Conservation (phyloP, 352 stramenopile species). For the Globisporangium takayamanum region DNA sequence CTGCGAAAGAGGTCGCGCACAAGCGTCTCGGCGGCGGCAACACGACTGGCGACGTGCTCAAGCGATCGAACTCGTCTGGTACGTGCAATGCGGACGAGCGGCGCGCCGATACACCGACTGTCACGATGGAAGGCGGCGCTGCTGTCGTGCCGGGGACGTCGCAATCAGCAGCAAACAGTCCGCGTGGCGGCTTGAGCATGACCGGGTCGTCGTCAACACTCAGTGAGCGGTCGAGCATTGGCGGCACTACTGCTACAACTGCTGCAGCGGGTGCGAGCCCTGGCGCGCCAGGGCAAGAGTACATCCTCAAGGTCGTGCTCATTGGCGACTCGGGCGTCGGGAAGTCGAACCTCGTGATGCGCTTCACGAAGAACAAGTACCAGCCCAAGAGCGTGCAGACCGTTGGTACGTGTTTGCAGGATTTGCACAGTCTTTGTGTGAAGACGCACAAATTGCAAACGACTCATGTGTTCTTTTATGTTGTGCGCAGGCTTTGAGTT, state of each 20-base stretch:
- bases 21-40: constrained; percentile 21
- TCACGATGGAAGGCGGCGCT: constrained; percentile 12
- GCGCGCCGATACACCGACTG: constrained; percentile 34
- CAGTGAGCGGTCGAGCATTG: not conserved
- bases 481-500: constrained; percentile 66
- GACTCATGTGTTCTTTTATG: not conserved
- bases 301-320: constrained; percentile 84
- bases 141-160: constrained; percentile 15
- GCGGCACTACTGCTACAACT: not conserved
- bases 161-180: constrained; percentile 38
- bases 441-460: not conserved
- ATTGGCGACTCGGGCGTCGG: constrained; percentile 85
- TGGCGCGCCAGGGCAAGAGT: constrained; percentile 23
- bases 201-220: constrained; percentile 9
- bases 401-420: constrained; percentile 26
- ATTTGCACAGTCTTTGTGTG: not conserved
- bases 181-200: constrained; percentile 30
- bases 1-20: constrained; percentile 61
- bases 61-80: constrained; percentile 11
- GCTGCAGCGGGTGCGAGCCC: constrained; percentile 13
- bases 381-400: constrained; percentile 70
- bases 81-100: constrained; percentile 19
- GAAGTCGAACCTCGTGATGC: constrained; percentile 85
- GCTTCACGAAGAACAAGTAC: constrained; percentile 89
- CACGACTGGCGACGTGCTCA: constrained; percentile 5